Evolutionary conservation across 306 rosid genomes (phyloP), one percentile per base, ranked within the genome.

Genomic region (Dalbergia cochinchinensis): DNA sequence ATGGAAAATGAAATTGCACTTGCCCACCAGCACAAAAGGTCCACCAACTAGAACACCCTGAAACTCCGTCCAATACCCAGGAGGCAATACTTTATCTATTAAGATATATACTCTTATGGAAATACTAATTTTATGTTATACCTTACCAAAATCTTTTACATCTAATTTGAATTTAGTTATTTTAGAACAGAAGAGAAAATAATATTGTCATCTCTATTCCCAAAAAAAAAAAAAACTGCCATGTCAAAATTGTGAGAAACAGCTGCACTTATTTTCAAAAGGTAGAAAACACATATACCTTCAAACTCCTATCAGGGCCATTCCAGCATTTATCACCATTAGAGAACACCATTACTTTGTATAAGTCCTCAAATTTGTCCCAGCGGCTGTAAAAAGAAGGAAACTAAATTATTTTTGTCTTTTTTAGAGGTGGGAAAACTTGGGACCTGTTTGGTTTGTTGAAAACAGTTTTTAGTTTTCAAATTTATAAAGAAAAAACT

Each of bases 271-370:
- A 33, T 19, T 50, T 39, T 64, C 33, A 7, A 39, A 70, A 47
- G 35, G 45, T 33, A 35, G 16, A 78, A 12, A 71, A 55, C 58
- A 76, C 77, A 48, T 82, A 54, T 85, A 96, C 99, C 99, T 91
- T 93, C 85, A 96, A 81, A 86, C 99, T 96, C 89, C 99, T 87
- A 86, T 93, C 99, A 18, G 99, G 99, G 62, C 99, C 99, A 84
- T 96, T 96, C 99, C 99, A 96, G 90, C 99, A 96, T 47, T 71
- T 88, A 82, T 96, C 99, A 26, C 99, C 99, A 63, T 83, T 86
- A 74, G 97, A 84, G 77, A 96, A 96, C 67, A 87, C 70, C 99
- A 96, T 93, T 77, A 85, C 85, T 76, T 69, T 91, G 83, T 93
- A 89, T 1, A 93, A 90, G 80, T 91, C 97, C 80, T 93, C 99